Evolutionary conservation across 495 filamentous ascomycete species (phyloP), one percentile per base, ranked within the genome.

Genomic region (Aspergillus egyptiacus): DNA sequence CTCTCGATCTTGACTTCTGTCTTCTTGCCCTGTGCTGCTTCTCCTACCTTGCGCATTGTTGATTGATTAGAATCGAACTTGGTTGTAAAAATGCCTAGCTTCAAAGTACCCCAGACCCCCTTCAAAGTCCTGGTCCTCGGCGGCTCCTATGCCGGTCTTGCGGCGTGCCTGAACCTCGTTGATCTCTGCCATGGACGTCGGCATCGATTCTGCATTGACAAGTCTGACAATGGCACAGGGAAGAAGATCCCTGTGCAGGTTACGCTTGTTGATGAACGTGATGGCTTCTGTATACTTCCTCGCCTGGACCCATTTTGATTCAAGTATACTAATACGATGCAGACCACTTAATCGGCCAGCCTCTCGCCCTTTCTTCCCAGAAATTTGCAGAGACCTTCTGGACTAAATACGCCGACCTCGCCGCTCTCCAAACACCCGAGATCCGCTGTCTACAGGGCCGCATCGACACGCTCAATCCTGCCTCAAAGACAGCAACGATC

Each of bases 201-300:
- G 0, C 41, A 64, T 42, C 66, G 71, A 14, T 72, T 70, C 51
- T 65, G 63, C 23, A 62, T 48, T 25, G 56, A 58, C 18, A 43
- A 57, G 6, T 52, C 63, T 7, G 52, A 53, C 17, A 57, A 60
- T 11, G 45, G 58, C 6, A 60, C 62, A 6, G 43, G 63, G 15
- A 60, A 62, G 20, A 61, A 63, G 13, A 70, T 81, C 27, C 68
- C 74, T 1, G 54, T 86, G 15, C 68, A 84, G 30, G 79, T 86
- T 37, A 86, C 82, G 8, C 69, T 88, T 7, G 76, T 86, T 5
- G 83, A 88, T 55, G 80, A 85, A 49, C 68, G 80, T 18, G 84
- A 88, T 71, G 84, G 84, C 20, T 85, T 76, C 61, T 86, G 82
- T 86, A 55, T 56, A 6, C 23, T 25, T 3, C 11, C 25, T 30